Evolutionary conservation across 2,329 filamentous ascomycete genomes (phyloP).

Genomic region (Ophiostoma ips): DNA sequence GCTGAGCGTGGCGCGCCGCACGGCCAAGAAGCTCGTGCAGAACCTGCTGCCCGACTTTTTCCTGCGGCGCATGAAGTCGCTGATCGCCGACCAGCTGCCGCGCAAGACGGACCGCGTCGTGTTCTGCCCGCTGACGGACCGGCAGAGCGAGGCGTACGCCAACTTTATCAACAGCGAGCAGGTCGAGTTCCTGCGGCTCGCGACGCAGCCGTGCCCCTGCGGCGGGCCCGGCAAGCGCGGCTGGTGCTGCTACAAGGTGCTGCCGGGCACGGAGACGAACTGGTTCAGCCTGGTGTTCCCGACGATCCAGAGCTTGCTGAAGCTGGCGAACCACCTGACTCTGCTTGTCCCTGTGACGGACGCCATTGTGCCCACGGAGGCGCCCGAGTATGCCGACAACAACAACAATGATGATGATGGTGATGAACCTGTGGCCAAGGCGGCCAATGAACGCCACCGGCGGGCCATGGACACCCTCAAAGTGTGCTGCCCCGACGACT

Average conservation of each 20-base stretch:
- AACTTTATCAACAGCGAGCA: conserved; percentile 63
- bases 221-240: conserved; percentile 56
- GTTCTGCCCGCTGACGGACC: conserved; percentile 78
- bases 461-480: conserved; percentile 63
- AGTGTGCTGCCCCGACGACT: conserved; percentile 59
- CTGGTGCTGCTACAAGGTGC: conserved; percentile 58
- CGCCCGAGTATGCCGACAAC: neutral
- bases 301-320: conserved; percentile 66
- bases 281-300: conserved; percentile 79
- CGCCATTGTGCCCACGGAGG: conserved; percentile 32
- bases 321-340: conserved; percentile 84
- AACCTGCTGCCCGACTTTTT: conserved; percentile 86
- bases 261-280: conserved; percentile 25
- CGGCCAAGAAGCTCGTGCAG: conserved; percentile 69
- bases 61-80: conserved; percentile 76
- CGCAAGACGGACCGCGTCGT: conserved; percentile 92
- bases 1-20: conserved; percentile 65
- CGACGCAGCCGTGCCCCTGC: conserved; percentile 57
- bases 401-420: neutral
- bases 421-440: neutral
- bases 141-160: conserved; percentile 71
- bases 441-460: conserved; percentile 49
- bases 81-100: conserved; percentile 84
- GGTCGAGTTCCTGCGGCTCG: conserved; percentile 52
- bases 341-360: conserved; percentile 58